These are phyloP conservation scores for Ascoidea asiatica DNA, from an alignment of 805 yeast genomes.

Conservation along the genomic window DNA sequence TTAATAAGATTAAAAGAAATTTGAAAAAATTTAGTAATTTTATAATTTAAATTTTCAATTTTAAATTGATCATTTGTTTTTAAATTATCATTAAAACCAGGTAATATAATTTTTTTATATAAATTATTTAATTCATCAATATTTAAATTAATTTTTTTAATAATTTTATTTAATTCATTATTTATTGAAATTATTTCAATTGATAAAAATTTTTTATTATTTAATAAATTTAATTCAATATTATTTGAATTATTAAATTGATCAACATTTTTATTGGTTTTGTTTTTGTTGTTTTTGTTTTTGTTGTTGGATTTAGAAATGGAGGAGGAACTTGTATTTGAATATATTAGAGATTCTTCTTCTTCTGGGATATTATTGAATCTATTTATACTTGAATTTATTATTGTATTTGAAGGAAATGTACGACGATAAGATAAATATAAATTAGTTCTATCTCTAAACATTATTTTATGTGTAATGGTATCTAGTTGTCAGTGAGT, in stretches of 20 bases:
- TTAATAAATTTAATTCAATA: constrained; percentile 53
- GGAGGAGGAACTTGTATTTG: too few species aligned
- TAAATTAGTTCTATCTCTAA: constrained; percentile 88
- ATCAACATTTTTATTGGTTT: constrained; percentile 19
- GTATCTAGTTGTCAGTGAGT: too few species aligned
- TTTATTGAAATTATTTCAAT: constrained; percentile 71
- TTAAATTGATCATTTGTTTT: constrained; percentile 59
- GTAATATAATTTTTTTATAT: constrained; percentile 73
- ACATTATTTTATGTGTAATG: too few species aligned
- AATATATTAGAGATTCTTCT: constrained; percentile 50
- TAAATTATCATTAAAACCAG: constrained; percentile 83
- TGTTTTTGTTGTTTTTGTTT: constrained; percentile 14
- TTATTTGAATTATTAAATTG: constrained; percentile 15
- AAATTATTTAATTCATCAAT: constrained; percentile 50
- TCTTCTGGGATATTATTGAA: constrained; percentile 33
- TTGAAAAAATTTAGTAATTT: constrained; percentile 67
- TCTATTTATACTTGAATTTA: constrained; percentile 15
- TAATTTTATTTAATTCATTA: constrained; percentile 51
- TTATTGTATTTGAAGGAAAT: constrained; percentile 66
- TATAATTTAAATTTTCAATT: constrained; percentile 66
- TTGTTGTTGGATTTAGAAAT: constrained; percentile 14
- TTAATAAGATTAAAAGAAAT: constrained; percentile 66
- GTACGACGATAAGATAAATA: constrained; percentile 83
- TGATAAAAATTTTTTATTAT: constrained; percentile 53
- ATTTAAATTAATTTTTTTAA: constrained; percentile 36